Evolutionary conservation across 139 green algal species (phyloP).

Genomic region (Desmodesmus armatus): DNA sequence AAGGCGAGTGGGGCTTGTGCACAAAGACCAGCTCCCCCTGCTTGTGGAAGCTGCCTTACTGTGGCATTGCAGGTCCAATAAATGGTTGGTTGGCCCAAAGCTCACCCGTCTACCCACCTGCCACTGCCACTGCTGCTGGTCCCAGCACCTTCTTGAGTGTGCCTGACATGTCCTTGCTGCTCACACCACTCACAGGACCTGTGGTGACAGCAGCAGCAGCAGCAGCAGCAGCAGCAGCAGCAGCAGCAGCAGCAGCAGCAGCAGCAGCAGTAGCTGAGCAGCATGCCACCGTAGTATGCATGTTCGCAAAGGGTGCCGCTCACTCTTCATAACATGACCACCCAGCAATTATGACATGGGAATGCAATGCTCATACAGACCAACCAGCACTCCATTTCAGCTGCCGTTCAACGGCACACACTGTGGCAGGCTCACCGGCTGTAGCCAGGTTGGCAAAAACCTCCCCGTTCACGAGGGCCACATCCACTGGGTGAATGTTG

Average conservation of each 20-base stretch:
- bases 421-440: neutral
- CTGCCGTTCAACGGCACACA: neutral
- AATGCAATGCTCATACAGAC: neutral
- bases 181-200: conserved; percentile 41
- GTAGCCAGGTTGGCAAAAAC: conserved; percentile 42
- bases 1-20: too few species aligned
- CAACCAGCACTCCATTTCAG: neutral
- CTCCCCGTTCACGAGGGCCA: conserved; percentile 57
- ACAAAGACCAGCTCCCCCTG: too few species aligned
- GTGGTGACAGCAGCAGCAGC: neutral
- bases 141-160: conserved; percentile 46
- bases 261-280: too few species aligned
- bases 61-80: too few species aligned
- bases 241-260: neutral
- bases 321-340: too few species aligned
- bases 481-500: conserved; percentile 47
- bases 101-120: neutral
- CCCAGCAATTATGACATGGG: neutral
- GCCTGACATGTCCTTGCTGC: conserved; percentile 43
- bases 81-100: too few species aligned
- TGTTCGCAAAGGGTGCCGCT: too few species aligned
- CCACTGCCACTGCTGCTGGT: conserved; percentile 27
- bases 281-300: too few species aligned
- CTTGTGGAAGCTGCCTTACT: neutral
- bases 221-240: neutral